Evolutionary conservation across 2,329 filamentous ascomycete genomes (phyloP), one percentile per base, ranked within the genome.

Genomic region (Bipolaris bicolor): DNA sequence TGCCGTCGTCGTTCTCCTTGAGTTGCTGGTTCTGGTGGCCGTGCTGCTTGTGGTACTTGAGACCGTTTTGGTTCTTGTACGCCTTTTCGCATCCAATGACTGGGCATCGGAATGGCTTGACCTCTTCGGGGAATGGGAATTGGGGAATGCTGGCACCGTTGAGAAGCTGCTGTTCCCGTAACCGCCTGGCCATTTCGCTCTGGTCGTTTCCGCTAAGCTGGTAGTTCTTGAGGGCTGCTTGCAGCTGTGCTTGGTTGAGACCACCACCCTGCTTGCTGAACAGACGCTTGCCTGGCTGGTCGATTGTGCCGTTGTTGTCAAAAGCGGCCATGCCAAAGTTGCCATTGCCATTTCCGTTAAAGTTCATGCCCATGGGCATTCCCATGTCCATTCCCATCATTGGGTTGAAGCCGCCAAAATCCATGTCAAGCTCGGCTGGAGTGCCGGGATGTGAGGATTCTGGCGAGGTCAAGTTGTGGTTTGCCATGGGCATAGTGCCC

Each of bases 1-100:
- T 97, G 49, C 95, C 95, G 71, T 99, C 95, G 15, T 91, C 90
- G 69, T 99, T 99, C 76, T 97, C 93, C 73, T 97, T 93, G 58
- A 99, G 84, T 76, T 97, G 92, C 76, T 99, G 95, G 61, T 94
- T 98, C 72, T 96, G 92, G 76, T 99, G 95, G 16, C 95, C 95
- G 70, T 99, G 95, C 77, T 84, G 81, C 79, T 89, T 89, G 79
- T 90, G 87, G 69, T 92, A 99, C 86, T 98, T 99, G 55, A 99
- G 83, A 48, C 95, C 95, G 68, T 99, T 99, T 76, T 98, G 95
- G 77, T 99, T 99, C 84, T 99, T 99, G 81, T 99, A 99, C 0
- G 95, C 94, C 82, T 99, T 99, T 77, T 98, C 95, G 72, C 95
- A 99, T 5, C 95, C 95, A 75, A 99, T 96, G 49, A 99, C 95